Evolutionary conservation across 148 eudicot species (phyloP).

Genomic region (Diospyros kaki): DNA sequence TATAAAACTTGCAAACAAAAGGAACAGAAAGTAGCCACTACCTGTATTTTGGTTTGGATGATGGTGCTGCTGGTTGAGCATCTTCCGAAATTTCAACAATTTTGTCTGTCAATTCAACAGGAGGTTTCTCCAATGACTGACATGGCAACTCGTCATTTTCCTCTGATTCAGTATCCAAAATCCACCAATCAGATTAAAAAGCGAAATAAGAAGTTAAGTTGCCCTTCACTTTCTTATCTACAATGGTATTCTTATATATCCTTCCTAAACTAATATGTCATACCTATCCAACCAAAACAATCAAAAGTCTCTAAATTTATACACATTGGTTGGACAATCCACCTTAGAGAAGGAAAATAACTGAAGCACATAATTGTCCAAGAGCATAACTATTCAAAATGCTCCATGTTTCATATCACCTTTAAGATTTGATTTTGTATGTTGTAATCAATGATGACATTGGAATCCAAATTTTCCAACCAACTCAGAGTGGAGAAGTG

Average conservation of each 20-base stretch:
- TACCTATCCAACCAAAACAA: too few relatives aligned
- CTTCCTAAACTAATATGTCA: too few relatives aligned
- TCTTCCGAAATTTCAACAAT: conserved; percentile 25
- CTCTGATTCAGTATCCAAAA: conserved; percentile 36
- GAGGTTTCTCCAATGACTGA: conserved; percentile 23
- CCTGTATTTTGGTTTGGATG: conserved; percentile 80
- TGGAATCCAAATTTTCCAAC: not conserved
- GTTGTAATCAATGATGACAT: not conserved
- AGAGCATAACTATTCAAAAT: too few relatives aligned
- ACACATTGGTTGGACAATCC: not conserved
- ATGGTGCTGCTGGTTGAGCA: conserved; percentile 27
- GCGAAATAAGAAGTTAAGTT: too few relatives aligned
- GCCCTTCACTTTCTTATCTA: too few relatives aligned
- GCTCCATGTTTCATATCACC: not conserved
- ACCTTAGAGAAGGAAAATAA: not conserved
- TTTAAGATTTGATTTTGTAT: not conserved
- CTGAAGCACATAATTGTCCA: not conserved
- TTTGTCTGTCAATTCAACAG: conserved; percentile 18
- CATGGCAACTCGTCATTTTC: conserved; percentile 48
- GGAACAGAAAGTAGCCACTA: conserved; percentile 11
- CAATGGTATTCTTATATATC: too few relatives aligned
- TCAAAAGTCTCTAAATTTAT: too few relatives aligned
- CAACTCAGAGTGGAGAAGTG: not conserved
- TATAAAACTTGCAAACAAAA: not conserved
- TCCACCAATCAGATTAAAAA: not conserved